Base-by-base conservation (phyloP, 164 flowering plant species). In the Sextonia rubra region DNA sequence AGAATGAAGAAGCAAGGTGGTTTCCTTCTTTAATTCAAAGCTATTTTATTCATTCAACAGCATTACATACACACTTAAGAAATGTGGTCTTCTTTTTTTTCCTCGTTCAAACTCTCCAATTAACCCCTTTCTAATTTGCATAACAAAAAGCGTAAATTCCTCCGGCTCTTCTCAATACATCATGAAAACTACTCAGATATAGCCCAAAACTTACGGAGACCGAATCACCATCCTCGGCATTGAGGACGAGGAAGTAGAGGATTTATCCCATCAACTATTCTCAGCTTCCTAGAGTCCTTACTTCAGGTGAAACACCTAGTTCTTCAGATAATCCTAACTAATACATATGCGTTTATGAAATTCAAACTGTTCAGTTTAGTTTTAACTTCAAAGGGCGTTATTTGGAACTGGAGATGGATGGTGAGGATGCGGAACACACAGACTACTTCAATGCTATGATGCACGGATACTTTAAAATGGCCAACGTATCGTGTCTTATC, bases 391-490 rank as follows among this genome's bases (percentile, higher is more conserved):
- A 66, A 20, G 11, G 60, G 17, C 9, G 3, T 47, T 9, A 15
- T n/a, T 26, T 60, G 76, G 25, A 55, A 49, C 58, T 82, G 85
- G 80, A 77, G 37, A 14, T 83, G 44, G 87, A 83, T 70, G 86
- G 84, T 7, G 70, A 63, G 63, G 77, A 81, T 47, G 86, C 72
- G 48, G 76, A 86, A 48, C 55, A 83, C 22, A 84, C 86, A 60
- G 87, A 85, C 66, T 85, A 81, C 47, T 85, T 85, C 52, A 86
- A n/a, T n/a, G n/a, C n/a, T n/a, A n/a, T n/a, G n/a, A n/a, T n/a
- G n/a, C n/a, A n/a, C n/a, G n/a, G n/a, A n/a, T n/a, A n/a, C n/a
- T n/a, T n/a, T n/a, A n/a, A n/a, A n/a, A n/a, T n/a, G n/a, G n/a
- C n/a, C n/a, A n/a, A n/a, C n/a, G n/a, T n/a, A n/a, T n/a, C n/a